Base-by-base conservation (phyloP, 2,329 filamentous ascomycete species). In the Teratosphaeria zuluensis region DNA sequence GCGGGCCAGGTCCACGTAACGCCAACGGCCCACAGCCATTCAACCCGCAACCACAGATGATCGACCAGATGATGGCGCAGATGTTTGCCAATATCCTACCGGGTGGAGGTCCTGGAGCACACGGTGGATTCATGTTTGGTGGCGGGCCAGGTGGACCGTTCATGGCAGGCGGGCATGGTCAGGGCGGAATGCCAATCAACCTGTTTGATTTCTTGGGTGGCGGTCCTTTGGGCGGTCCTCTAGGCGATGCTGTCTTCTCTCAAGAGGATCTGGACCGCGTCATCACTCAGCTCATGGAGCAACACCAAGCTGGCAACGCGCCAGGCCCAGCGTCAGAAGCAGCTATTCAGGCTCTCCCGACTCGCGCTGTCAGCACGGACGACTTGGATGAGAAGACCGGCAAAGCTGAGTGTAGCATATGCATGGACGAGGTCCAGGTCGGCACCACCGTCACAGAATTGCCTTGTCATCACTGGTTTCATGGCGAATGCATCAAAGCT, bases 401-500 rank as follows among this genome's bases (percentile, higher is more conserved):
- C 51, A 81, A 78, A 56, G 83, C 82, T 1, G 92, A 96, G 69
- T 99, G 94, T 72, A 92, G 89, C 38, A 96, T 99, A 59, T 99
- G 94, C 74, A 95, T 97, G 78, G 91, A 96, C 58, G 83, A 89
- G 31, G 86, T 95, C 62, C 80, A 83, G 30, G 69, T 88, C 38
- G 88, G 85, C 11, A 85, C 89, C 32, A 84, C 89, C 69, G 89
- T 92, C 4, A 83, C 88, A 0, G 81, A 86, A 53, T 75, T 99
- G 55, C 91, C 91, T 0, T 99, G 94, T 75, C 87, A 84, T 60
- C 94, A 99, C 70, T 96, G 90, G 90, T 97, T 96, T 72, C 92
- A 96, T 69, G 86, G 86, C 59, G 78, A 83, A 30, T 97, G 92
- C 67, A 88, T 94, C 35, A 81, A 84, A 28, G 79, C 88, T 55